These are phyloP conservation scores for Hymenotorrendiella dingleyae DNA, from an alignment of 2,329 filamentous ascomycete genomes.

Conservation along the genomic window DNA sequence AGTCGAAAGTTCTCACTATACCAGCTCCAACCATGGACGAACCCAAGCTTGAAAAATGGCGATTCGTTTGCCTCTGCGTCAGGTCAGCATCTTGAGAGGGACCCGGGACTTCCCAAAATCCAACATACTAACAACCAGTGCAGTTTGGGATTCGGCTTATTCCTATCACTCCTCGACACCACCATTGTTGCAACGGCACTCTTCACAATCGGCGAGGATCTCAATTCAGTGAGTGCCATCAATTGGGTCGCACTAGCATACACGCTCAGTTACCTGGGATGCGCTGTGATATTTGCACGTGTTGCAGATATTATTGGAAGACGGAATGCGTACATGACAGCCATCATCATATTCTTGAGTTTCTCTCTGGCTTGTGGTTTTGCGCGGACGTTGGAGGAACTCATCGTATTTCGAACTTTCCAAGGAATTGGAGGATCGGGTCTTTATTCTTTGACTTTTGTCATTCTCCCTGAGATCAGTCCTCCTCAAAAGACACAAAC, in stretches of 20 bases:
- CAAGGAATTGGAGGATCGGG: constrained; percentile 9
- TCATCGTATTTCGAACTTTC: constrained; percentile 10
- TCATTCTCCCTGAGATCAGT: constrained; percentile 6
- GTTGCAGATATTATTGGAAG: constrained; percentile 50
- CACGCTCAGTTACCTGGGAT: constrained; percentile 38
- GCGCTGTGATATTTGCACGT: constrained; percentile 47
- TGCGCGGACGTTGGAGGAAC: constrained; percentile 36
- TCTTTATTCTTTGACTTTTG: constrained; percentile 9
- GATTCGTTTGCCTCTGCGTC: constrained; percentile 7
- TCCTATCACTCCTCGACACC: constrained; percentile 54
- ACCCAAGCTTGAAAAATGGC: constrained; percentile 11
- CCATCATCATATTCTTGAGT: constrained; percentile 46
- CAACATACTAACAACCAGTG: constrained; percentile 34
- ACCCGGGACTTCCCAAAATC: background rate
- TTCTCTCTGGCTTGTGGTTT: constrained; percentile 52
- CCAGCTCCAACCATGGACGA: background rate
- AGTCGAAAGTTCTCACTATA: background rate
- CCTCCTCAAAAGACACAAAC: background rate
- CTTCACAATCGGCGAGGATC: constrained; percentile 47
- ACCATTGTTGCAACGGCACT: constrained; percentile 56
- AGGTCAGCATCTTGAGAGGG: constrained; percentile 3
- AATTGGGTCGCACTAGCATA: constrained; percentile 53
- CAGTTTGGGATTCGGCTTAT: constrained; percentile 48
- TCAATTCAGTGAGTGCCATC: constrained; percentile 38
- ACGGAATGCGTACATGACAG: constrained; percentile 42